Percentiles rank a stretch among this genome's conserved stretches.
Evolutionary conservation across 1,139 yeast species (phyloP).

Genomic region (Suhomyces taliae): DNA sequence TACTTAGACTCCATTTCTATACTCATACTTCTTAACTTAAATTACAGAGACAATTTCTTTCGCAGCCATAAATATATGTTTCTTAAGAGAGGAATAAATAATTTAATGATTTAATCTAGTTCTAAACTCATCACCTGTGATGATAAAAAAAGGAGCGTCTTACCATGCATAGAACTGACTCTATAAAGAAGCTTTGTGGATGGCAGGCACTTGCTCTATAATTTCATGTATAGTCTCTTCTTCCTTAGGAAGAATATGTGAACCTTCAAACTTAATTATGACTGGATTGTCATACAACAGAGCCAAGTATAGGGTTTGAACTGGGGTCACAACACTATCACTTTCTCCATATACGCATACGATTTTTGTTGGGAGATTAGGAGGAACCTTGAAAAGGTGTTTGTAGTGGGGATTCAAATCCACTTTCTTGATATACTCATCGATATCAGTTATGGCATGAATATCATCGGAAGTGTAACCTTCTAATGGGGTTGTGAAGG

Average conservation of each 20-base stretch:
- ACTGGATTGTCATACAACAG: slow-evolving; percentile 19
- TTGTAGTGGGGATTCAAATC: slow-evolving; percentile 11
- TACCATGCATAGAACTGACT: background rate
- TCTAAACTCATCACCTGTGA: no score
- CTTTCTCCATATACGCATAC: slow-evolving; percentile 32
- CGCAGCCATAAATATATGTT: no score
- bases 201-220: background rate
- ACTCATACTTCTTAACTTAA: no score
- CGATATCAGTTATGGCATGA: slow-evolving; percentile 19
- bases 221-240: slow-evolving; percentile 12
- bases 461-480: background rate
- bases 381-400: slow-evolving; percentile 17
- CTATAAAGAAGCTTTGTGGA: background rate
- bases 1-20: no score
- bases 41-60: no score
- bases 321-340: slow-evolving; percentile 37
- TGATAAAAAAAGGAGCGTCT: no score
- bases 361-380: slow-evolving; percentile 22
- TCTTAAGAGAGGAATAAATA: no score
- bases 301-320: slow-evolving; percentile 30
- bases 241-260: slow-evolving; percentile 40
- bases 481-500: slow-evolving; percentile 43
- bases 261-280: slow-evolving; percentile 36
- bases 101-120: no score
- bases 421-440: slow-evolving; percentile 4